phyloP scores from a whole-genome alignment of 176 grass and related monocot species.

The Oryza punctata region DNA sequence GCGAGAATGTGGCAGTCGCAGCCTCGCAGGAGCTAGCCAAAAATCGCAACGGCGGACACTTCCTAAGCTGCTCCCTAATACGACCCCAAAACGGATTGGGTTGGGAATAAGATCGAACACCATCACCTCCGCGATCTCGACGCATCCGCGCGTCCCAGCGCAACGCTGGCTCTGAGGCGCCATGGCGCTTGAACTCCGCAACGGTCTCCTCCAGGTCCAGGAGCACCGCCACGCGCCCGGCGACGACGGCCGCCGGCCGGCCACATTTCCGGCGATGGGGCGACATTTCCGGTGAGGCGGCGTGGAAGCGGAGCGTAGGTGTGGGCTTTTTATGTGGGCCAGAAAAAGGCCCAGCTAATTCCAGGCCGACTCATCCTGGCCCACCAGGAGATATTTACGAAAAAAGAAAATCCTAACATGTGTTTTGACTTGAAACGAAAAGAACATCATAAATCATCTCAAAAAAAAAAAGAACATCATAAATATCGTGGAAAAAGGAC shows the following conservation, averaged over 20 bases:
- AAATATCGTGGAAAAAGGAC: too few relatives aligned
- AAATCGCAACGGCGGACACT: neutral
- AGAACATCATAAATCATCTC: too few relatives aligned
- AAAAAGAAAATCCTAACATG: neutral
- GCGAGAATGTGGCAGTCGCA: neutral
- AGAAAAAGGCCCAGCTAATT: neutral
- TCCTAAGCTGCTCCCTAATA: neutral
- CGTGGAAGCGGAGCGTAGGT: neutral
- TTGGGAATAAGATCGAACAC: neutral
- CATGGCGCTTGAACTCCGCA: neutral
- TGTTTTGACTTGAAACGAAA: too few relatives aligned
- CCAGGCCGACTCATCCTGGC: neutral
- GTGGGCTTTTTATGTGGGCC: neutral
- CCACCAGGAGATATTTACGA: neutral
- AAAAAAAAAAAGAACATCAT: too few relatives aligned
- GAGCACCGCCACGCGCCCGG: neutral
- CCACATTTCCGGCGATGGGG: too few relatives aligned
- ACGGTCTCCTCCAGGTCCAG: neutral
- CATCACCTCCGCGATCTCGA: neutral
- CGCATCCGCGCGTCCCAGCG: neutral
- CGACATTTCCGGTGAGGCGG: neutral
- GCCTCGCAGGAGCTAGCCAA: neutral
- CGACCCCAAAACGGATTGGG: neutral
- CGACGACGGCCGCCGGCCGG: neutral
- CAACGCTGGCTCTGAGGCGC: neutral